Evolutionary conservation across 306 rosid species (phyloP), one percentile per base, ranked within the genome.

Genomic region (Lathyrus tuberosus): DNA sequence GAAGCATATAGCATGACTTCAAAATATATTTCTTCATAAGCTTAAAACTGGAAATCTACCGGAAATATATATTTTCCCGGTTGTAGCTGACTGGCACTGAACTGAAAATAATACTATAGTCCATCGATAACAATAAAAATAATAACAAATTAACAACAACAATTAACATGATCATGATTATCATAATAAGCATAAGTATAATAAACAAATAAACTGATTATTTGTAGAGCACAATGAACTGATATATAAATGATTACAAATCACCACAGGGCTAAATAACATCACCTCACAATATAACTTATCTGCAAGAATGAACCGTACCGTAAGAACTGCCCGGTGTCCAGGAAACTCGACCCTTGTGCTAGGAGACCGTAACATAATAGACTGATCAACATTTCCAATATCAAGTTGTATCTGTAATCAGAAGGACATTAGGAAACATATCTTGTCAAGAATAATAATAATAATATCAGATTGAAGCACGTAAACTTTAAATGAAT

Each of bases 251-350:
- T 58, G 42, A 61, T 52, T 65, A 60, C 65, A 51, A 54, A 60
- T 33, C 49, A 28, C 30, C 20, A 51, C 58, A 46, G 24, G 37
- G 69, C 65, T 60, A 10, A 30, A 59, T 70, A 67, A 49, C 76
- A 80, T 65, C 28, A 18, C n/a, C 48, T 80, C 46, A 48, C 61
- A 22, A 54, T 3, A 51, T 52, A 58, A 75, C 13, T 42, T 54
- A 67, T 33, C 59, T 47, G 51, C 66, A 20, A 40, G 63, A 65
- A 63, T 41, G 15, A 58, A 81, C 61, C 77, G 69, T 87, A 87
- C 99, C 97, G 40, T 79, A 68, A 86, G 89, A 65, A 78, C 97
- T 59, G 96, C 92, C 67, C 78, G 97, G 69, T 85, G 86, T 58
- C 99, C 99, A 73, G 70, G 82, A 78, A 95, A 95, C 59, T 67